Evolutionary conservation across 1,139 yeast genomes (phyloP).

Genomic region (Candida pseudoviswanathii): DNA sequence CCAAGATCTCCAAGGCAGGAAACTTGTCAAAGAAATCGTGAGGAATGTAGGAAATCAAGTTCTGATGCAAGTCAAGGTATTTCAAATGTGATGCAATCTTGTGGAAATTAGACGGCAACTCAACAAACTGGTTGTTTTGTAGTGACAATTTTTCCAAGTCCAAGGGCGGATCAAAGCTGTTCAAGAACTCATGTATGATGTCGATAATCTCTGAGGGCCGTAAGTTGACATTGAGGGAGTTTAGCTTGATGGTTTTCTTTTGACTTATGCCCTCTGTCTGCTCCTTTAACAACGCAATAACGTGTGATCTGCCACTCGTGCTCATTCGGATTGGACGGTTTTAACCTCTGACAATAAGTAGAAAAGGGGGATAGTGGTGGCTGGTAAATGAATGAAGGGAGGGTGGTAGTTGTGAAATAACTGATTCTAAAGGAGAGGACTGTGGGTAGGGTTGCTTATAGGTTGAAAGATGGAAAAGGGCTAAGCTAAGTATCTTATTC

Average conservation of each 20-base stretch:
- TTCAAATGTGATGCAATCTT: conserved; percentile 48
- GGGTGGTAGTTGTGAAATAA: too few species aligned
- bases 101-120: conserved; percentile 51
- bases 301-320: conserved; percentile 5
- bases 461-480: too few species aligned
- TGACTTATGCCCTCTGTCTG: conserved; percentile 27
- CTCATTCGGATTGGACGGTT: background rate
- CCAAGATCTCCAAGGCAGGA: conserved; percentile 61
- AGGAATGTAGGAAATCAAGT: conserved; percentile 58
- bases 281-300: conserved; percentile 20
- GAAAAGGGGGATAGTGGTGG: too few species aligned
- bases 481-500: too few species aligned
- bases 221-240: conserved; percentile 13
- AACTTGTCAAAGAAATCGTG: conserved; percentile 28
- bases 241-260: conserved; percentile 26
- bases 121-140: conserved; percentile 50
- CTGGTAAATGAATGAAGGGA: too few species aligned
- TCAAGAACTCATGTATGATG: conserved; percentile 26
- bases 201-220: conserved; percentile 26
- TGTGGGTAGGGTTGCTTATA: too few species aligned
- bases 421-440: too few species aligned
- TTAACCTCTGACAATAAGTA: background rate
- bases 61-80: conserved; percentile 69
- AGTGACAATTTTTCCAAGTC: conserved; percentile 56
- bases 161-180: conserved; percentile 32